Evolutionary conservation across 139 green algal species (phyloP).

Genomic region (Picochlorum sp.): DNA sequence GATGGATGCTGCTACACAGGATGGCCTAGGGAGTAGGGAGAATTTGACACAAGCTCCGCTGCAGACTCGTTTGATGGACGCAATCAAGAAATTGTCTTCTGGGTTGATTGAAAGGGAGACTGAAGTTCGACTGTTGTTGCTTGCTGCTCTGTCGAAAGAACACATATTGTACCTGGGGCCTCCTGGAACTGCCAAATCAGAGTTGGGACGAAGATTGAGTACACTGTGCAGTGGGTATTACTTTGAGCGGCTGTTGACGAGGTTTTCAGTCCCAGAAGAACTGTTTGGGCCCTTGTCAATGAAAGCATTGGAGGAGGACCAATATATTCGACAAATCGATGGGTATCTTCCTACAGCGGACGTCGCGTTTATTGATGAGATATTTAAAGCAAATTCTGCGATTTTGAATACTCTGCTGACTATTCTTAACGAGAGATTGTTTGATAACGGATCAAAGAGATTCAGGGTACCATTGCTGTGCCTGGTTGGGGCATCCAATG

Average conservation of each 20-base stretch:
- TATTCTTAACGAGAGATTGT: conserved; percentile 88
- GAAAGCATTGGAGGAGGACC: conserved; percentile 76
- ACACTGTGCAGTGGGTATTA: conserved; percentile 48
- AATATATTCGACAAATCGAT: conserved; percentile 76
- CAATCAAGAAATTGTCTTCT: conserved; percentile 26
- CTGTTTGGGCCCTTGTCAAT: conserved; percentile 88
- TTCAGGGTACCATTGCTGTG: conserved; percentile 48
- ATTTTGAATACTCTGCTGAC: conserved; percentile 93
- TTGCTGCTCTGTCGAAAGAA: conserved; percentile 68
- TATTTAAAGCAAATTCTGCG: conserved; percentile 84
- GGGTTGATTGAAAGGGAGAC: conserved; percentile 54
- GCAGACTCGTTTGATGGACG: conserved; percentile 14
- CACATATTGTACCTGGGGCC: conserved; percentile 75
- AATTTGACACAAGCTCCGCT: not conserved
- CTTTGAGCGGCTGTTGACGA: conserved; percentile 86
- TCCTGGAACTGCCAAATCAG: conserved; percentile 85
- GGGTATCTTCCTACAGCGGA: conserved; percentile 77
- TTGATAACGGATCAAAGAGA: conserved; percentile 78
- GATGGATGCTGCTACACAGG: too few species aligned
- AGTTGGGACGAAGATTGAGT: conserved; percentile 65
- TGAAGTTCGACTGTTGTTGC: conserved; percentile 72
- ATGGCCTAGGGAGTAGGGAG: not conserved
- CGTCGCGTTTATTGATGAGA: conserved; percentile 88
- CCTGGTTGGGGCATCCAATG: conserved; percentile 74
- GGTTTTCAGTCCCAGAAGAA: conserved; percentile 89